Base-by-base conservation (phyloP, 2,329 filamentous ascomycete genomes). In the Trichoderma simmonsii region DNA sequence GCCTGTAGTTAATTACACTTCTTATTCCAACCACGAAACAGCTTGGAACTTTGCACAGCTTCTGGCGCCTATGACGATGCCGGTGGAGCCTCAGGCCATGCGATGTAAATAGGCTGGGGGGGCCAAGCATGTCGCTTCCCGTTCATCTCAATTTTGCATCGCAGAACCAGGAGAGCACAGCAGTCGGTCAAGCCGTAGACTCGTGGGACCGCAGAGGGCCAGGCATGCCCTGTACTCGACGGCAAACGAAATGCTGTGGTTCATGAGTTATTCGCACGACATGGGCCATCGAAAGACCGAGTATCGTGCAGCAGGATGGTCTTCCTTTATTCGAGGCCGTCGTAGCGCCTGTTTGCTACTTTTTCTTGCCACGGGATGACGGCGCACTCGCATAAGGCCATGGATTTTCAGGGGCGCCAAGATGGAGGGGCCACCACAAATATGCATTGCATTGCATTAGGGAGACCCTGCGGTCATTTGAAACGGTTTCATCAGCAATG, bases 401-500 rank as follows among this genome's bases (percentile, higher is more conserved):
- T 56, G 54, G 21, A 43, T 62, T 43, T 67, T 71, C 70, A 71
- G 70, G 70, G 70, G 64, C 57, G 54, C 39, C 36, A 68, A 59
- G 56, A 72, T 62, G 34, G 63, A 57, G 43, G 43, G 63, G 70
- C 61, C 30, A 21, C 43, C n/a, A 26, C 48, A 54, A 54, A 21
- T 54, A 24, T 24, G 48, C 48, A 54, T 54, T 43, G 70, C 54
- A 60, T 71, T 71, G 63, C 70, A 71, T 67, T 66, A 67, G 70
- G 56, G 56, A 72, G 57, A 48, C 70, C 70, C 70, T 72, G 70
- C 28, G 61, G 60, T 48, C 54, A 63, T 66, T 72, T 72, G 70
- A 72, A 72, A 72, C 70, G 57, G 70, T 68, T 67, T 72, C 63
- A 72, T 36, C 43, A 32, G 48, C 28, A 26, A 14, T 2, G 3